A percentile compares a stretch with the other conserved stretches of the same genome.
Evolutionary conservation across 2,329 filamentous ascomycete species (phyloP).

Genomic region (Venturia asperata): DNA sequence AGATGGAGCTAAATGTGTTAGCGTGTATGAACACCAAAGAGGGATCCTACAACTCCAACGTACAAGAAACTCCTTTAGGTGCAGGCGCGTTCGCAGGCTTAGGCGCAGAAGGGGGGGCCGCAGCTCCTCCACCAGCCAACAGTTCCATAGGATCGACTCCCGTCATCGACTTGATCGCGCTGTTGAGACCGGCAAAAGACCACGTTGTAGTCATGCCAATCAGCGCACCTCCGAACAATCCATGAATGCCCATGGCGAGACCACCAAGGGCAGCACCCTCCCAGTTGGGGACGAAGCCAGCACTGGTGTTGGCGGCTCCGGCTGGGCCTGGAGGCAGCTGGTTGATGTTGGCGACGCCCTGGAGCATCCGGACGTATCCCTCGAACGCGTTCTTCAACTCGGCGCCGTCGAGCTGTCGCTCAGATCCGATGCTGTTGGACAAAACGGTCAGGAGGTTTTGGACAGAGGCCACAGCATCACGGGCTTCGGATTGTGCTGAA

Average conservation of each 20-base stretch:
- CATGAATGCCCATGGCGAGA: neutral
- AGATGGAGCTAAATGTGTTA: no score
- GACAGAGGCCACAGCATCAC: neutral
- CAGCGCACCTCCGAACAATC: neutral
- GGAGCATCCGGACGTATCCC: neutral
- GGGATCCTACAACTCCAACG: no score
- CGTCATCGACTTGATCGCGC: neutral
- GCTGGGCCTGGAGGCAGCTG: neutral
- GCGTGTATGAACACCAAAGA: no score
- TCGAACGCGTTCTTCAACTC: neutral
- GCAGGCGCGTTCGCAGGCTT: neutral
- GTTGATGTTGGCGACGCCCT: neutral
- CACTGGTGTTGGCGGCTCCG: neutral
- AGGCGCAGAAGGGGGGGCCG: neutral
- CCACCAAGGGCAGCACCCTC: conserved; percentile 10
- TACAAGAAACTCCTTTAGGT: neutral
- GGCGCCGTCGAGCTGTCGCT: neutral
- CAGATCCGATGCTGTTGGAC: neutral
- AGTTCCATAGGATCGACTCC: neutral
- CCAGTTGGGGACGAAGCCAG: conserved; percentile 3
- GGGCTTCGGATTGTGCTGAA: neutral
- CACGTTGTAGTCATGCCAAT: neutral
- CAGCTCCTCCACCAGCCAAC: neutral
- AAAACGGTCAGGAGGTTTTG: neutral
- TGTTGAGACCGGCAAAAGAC: neutral